Percentiles rank a stretch among this genome's conserved stretches.
phyloP scores from a whole-genome alignment of 352 stramenopile genomes.

The Phytophthora crassamura region DNA sequence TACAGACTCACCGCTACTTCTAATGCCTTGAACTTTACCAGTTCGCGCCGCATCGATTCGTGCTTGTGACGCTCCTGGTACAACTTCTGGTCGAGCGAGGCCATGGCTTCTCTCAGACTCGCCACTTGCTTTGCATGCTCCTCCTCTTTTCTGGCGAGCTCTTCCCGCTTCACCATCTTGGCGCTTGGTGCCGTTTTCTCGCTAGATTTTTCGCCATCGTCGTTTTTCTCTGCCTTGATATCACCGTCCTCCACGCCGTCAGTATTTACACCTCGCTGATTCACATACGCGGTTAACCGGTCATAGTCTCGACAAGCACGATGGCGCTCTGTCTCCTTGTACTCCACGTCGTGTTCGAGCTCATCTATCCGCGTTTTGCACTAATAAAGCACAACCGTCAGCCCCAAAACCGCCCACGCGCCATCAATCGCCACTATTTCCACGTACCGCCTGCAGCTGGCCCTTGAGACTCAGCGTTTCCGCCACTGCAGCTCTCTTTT shows the following conservation, averaged over 20 bases:
- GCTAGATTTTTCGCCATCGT: conserved; percentile 27
- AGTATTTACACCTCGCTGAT: conserved; percentile 37
- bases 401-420: conserved; percentile 2
- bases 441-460: conserved; percentile 61
- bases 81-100: conserved; percentile 50
- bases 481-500: conserved; percentile 58
- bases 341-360: conserved; percentile 70
- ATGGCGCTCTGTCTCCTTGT: conserved; percentile 83
- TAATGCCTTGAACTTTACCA: conserved; percentile 67
- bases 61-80: conserved; percentile 54
- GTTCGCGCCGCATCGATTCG: conserved; percentile 53
- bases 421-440: not conserved
- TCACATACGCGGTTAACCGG: conserved; percentile 64
- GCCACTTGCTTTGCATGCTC: conserved; percentile 41
- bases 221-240: conserved; percentile 29
- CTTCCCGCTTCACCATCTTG: conserved; percentile 40
- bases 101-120: conserved; percentile 47
- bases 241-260: conserved; percentile 19
- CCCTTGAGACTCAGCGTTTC: conserved; percentile 57
- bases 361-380: conserved; percentile 62
- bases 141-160: conserved; percentile 41
- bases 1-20: conserved; percentile 56
- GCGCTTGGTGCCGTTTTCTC: conserved; percentile 16
- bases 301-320: conserved; percentile 80
- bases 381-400: conserved; percentile 35